Conservation (phyloP, 2,329 filamentous ascomycete species). For the Aureobasidium subglaciale region DNA sequence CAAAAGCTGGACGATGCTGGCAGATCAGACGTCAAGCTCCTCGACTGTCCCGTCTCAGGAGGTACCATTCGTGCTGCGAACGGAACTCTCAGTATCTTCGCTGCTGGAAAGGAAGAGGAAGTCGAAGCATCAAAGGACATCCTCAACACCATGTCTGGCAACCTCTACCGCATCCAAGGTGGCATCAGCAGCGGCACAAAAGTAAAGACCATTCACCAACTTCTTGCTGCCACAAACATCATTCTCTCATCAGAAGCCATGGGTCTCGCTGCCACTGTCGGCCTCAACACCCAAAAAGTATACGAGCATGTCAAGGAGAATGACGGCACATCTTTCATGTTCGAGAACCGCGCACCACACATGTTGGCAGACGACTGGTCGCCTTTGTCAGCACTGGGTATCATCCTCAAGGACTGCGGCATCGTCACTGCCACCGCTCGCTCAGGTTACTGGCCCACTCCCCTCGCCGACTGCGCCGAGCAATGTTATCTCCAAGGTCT, state of each 20-base stretch:
- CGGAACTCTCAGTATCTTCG: conserved; percentile 71
- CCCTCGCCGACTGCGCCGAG: conserved; percentile 56
- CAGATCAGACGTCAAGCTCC: conserved; percentile 56
- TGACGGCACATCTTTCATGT: conserved; percentile 46
- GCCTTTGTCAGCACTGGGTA: conserved; percentile 38
- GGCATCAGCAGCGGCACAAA: conserved; percentile 49
- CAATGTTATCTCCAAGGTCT: conserved; percentile 57
- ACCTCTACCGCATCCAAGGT: conserved; percentile 51
- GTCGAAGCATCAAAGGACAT: conserved; percentile 52
- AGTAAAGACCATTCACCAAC: conserved; percentile 53
- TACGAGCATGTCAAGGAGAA: conserved; percentile 41
- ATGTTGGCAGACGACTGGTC: conserved; percentile 47
- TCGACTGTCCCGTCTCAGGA: conserved; percentile 68
- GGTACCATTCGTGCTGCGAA: conserved; percentile 61
- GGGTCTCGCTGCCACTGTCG: conserved; percentile 48
- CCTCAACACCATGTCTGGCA: conserved; percentile 59
- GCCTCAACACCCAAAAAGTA: conserved; percentile 44
- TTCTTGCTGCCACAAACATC: conserved; percentile 54
- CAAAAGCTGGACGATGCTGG: conserved; percentile 48
- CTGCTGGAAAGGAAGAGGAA: conserved; percentile 48
- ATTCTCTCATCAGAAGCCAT: conserved; percentile 50
- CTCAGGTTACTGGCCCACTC: conserved; percentile 50
- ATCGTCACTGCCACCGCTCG: conserved; percentile 63
- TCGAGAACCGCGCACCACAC: conserved; percentile 49
- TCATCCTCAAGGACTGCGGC: conserved; percentile 44